phyloP scores from a whole-genome alignment of 2,329 filamentous ascomycete species.

The Fusarium sp. region DNA sequence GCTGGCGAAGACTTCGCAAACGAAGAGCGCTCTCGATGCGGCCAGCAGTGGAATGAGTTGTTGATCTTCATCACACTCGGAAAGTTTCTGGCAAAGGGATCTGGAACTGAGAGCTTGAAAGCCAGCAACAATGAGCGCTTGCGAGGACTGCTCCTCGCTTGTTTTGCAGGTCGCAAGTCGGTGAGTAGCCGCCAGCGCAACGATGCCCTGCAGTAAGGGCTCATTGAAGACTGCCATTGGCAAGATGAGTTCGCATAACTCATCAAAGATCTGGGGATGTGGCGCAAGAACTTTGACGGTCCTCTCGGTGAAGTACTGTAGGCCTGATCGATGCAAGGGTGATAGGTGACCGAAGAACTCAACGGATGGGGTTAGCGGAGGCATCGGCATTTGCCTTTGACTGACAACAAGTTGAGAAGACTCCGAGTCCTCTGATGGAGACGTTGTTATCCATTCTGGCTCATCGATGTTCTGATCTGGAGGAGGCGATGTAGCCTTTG shows the following conservation, averaged over 20 bases:
- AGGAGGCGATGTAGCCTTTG: background rate
- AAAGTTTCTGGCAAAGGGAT: slow-evolving; percentile 22
- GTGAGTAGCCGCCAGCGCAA: slow-evolving; percentile 30
- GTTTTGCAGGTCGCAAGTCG: slow-evolving; percentile 27
- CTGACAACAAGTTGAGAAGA: slow-evolving; percentile 1
- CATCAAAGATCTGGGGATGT: slow-evolving; percentile 27
- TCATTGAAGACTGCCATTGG: slow-evolving; percentile 34
- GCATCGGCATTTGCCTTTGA: background rate
- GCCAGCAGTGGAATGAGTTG: slow-evolving; percentile 23
- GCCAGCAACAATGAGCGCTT: slow-evolving; percentile 21
- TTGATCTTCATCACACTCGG: slow-evolving; percentile 21
- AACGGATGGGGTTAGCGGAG: slow-evolving; percentile 4
- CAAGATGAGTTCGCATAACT: slow-evolving; percentile 26
- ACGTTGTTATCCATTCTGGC: background rate
- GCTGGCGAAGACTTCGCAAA: slow-evolving; percentile 32
- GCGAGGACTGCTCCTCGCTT: slow-evolving; percentile 17
- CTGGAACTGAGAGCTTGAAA: slow-evolving; percentile 34
- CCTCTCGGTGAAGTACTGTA: slow-evolving; percentile 33
- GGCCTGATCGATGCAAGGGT: slow-evolving; percentile 28
- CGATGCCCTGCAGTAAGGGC: slow-evolving; percentile 22
- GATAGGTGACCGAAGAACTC: slow-evolving; percentile 29
- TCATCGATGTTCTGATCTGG: background rate
- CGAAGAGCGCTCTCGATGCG: slow-evolving; percentile 20
- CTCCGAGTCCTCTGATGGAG: background rate
- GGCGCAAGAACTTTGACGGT: slow-evolving; percentile 27